phyloP scores from a whole-genome alignment of 257 asterid species.

The Salvia hispanica region DNA sequence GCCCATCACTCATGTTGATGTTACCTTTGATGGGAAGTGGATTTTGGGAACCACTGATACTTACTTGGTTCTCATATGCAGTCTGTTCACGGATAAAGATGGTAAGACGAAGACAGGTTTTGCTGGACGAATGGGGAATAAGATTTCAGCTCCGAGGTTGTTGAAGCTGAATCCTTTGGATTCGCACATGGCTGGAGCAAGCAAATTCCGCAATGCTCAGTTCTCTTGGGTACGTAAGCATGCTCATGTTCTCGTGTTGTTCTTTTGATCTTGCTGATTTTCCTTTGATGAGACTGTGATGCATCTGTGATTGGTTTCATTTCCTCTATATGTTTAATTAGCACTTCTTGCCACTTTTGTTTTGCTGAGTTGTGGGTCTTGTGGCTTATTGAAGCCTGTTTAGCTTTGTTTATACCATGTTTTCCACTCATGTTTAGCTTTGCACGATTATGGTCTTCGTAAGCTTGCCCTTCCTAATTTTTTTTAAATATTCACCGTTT shows the following conservation, averaged over 20 bases:
- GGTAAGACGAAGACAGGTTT: conserved; percentile 88
- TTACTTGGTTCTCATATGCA: conserved; percentile 81
- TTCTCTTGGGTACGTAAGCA: conserved; percentile 89
- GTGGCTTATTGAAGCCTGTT: too few relatives aligned
- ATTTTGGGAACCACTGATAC: conserved; percentile 90
- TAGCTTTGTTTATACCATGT: too few relatives aligned
- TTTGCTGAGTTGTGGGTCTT: too few relatives aligned
- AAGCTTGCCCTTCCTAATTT: neutral
- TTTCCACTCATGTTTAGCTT: neutral
- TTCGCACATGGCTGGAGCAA: conserved; percentile 83
- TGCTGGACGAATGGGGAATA: conserved; percentile 91
- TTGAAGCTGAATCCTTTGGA: conserved; percentile 81
- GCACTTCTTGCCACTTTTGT: too few relatives aligned
- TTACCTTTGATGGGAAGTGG: conserved; percentile 97
- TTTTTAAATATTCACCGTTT: neutral
- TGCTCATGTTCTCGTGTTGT: conserved; percentile 16
- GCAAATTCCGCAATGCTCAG: conserved; percentile 85
- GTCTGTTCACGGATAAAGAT: conserved; percentile 77
- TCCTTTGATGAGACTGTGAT: neutral
- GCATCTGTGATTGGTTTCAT: neutral
- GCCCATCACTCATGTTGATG: conserved; percentile 92
- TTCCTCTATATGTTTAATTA: too few relatives aligned
- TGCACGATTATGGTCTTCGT: neutral
- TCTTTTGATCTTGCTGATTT: conserved; percentile 3
- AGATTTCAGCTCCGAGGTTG: conserved; percentile 84